Conservation (phyloP, 2,329 filamentous ascomycete species). For the Colletotrichum acutatum region DNA sequence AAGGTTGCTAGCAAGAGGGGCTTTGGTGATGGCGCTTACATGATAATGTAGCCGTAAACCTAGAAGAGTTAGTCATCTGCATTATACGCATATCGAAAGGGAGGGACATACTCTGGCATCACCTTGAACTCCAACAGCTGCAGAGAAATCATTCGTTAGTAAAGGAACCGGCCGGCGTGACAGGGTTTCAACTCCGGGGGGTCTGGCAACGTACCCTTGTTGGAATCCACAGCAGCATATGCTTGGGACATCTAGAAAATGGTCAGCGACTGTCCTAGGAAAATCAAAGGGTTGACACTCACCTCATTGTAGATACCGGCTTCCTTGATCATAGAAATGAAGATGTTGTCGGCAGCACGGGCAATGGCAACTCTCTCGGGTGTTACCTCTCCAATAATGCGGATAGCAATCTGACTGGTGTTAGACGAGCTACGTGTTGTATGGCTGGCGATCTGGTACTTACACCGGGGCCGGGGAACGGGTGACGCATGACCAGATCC, state of each 20-base stretch:
- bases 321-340: conserved; percentile 78
- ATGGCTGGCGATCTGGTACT: conserved; percentile 65
- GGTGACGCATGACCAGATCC: conserved; percentile 77
- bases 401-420: conserved; percentile 68
- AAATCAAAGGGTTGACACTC: conserved; percentile 21
- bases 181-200: background rate
- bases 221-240: conserved; percentile 57
- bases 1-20: too few relatives aligned
- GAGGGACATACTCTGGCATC: conserved; percentile 40
- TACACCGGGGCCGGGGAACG: conserved; percentile 77
- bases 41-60: conserved; percentile 44
- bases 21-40: conserved; percentile 29
- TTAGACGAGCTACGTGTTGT: background rate
- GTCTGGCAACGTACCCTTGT: conserved; percentile 41
- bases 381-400: conserved; percentile 87
- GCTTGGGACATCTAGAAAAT: conserved; percentile 55
- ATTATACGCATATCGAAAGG: too few relatives aligned
- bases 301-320: conserved; percentile 77
- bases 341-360: conserved; percentile 81
- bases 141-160: conserved; percentile 1
- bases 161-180: background rate
- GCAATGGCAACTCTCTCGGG: conserved; percentile 82
- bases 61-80: too few relatives aligned
- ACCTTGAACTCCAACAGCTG: conserved; percentile 50
- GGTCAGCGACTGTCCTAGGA: background rate